Conservation (phyloP, 768 basidiomycete species). For the Lactarius pseudohatsudake region DNA sequence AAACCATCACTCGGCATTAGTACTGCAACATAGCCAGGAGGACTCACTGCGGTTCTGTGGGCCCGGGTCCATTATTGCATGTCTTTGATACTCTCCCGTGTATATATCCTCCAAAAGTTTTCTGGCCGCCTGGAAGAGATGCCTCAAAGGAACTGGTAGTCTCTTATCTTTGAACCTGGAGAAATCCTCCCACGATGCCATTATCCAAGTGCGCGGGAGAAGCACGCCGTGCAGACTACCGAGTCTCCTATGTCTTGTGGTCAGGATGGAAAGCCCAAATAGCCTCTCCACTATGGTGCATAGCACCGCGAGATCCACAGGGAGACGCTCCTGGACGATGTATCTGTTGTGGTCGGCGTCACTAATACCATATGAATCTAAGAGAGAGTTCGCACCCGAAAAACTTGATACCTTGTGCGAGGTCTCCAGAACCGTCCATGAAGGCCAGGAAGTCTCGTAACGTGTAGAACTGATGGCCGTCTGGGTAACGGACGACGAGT, state of each 20-base stretch:
- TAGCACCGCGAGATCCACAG: conserved; percentile 49
- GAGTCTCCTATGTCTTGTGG: conserved; percentile 31
- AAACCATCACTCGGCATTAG: not conserved
- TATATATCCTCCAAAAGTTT: conserved; percentile 16
- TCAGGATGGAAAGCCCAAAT: conserved; percentile 43
- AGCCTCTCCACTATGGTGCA: conserved; percentile 54
- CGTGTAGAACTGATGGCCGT: not conserved
- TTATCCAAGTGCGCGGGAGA: conserved; percentile 56
- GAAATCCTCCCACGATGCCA: conserved; percentile 28
- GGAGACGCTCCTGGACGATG: conserved; percentile 39
- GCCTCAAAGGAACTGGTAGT: not conserved
- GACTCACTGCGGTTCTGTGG: not conserved
- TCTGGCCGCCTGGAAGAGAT: not conserved
- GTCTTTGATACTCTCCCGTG: conserved; percentile 16
- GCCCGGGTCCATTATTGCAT: not conserved
- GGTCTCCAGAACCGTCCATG: conserved; percentile 36
- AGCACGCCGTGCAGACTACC: conserved; percentile 45
- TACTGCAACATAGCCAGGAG: not conserved
- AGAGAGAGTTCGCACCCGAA: no score
- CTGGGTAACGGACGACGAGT: not conserved
- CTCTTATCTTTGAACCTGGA: not conserved
- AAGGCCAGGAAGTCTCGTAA: conserved; percentile 14
- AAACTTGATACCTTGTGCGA: conserved; percentile 29
- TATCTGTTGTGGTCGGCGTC: conserved; percentile 40
- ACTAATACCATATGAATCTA: no score